Percentiles rank a stretch among this genome's conserved stretches.
phyloP scores from a whole-genome alignment of 495 filamentous ascomycete genomes.

The Penicillium odoratum region DNA sequence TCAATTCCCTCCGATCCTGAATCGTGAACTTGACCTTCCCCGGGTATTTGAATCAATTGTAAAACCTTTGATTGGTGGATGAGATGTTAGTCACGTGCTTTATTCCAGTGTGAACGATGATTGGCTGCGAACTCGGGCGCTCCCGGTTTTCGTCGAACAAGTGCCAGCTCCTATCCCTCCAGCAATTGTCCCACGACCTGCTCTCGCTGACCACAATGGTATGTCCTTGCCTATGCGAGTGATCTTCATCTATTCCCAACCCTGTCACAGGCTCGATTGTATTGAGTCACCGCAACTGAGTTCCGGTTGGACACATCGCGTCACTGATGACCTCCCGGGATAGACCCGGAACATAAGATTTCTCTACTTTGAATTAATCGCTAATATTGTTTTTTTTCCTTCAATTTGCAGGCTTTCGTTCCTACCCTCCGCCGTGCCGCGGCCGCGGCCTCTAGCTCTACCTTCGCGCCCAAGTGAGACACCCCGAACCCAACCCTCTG shows the following conservation, averaged over 20 bases:
- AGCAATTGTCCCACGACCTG: conserved; percentile 33
- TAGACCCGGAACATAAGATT: conserved; percentile 9
- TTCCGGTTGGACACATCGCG: conserved; percentile 8
- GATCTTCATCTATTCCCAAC: neutral
- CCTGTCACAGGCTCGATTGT: neutral
- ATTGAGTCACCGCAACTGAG: neutral
- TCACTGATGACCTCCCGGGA: conserved; percentile 13
- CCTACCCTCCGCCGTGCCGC: conserved; percentile 47
- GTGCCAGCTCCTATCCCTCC: conserved; percentile 29
- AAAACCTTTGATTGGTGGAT: conserved; percentile 2
- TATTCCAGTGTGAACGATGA: conserved; percentile 13
- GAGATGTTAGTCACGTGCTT: conserved; percentile 7
- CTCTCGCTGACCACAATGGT: conserved; percentile 35
- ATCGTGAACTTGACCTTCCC: neutral
- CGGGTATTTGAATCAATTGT: conserved; percentile 23
- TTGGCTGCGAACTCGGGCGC: conserved; percentile 32
- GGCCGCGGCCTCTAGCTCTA: conserved; percentile 40
- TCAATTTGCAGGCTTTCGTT: conserved; percentile 35
- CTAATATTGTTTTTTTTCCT: conserved; percentile 21
- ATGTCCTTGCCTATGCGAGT: conserved; percentile 9
- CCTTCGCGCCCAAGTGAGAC: conserved; percentile 47
- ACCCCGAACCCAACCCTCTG: conserved; percentile 10
- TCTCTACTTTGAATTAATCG: conserved; percentile 11
- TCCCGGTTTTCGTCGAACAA: conserved; percentile 44
- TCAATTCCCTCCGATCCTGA: neutral